Percentiles rank a stretch among this genome's conserved stretches.
phyloP scores from a whole-genome alignment of 2,329 filamentous ascomycete genomes.

The Scolecobasidium constrictum region DNA sequence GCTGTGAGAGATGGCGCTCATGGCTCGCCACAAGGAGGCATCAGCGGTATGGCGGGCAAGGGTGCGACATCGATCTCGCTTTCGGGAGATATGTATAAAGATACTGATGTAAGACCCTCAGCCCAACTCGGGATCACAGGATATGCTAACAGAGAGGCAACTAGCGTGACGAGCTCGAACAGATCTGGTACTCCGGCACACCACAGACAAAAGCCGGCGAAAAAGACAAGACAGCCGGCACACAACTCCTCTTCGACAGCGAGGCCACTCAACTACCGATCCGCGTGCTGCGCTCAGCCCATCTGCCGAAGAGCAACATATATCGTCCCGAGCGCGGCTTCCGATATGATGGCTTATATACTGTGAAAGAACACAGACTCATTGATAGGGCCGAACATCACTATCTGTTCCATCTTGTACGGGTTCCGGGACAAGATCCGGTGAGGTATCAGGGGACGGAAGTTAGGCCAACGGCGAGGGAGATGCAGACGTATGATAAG shows the following conservation, averaged over 20 bases:
- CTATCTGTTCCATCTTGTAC: conserved; percentile 37
- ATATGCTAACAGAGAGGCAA: too few relatives aligned
- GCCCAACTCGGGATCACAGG: too few relatives aligned
- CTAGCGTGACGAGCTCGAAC: conserved; percentile 39
- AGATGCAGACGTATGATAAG: conserved; percentile 16
- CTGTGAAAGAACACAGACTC: conserved; percentile 28
- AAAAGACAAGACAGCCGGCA: conserved; percentile 24
- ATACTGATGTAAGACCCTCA: too few relatives aligned
- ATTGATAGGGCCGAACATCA: conserved; percentile 30
- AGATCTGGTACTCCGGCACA: conserved; percentile 43
- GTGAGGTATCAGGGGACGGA: conserved; percentile 34
- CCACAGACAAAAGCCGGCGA: conserved; percentile 21
- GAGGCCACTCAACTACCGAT: conserved; percentile 27
- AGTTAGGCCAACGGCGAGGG: conserved; percentile 31
- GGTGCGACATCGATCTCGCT: conserved; percentile 48
- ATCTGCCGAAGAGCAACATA: conserved; percentile 20
- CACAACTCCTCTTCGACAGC: conserved; percentile 32
- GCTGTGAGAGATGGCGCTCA: conserved; percentile 44
- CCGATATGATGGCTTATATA: conserved; percentile 49
- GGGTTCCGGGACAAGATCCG: conserved; percentile 32
- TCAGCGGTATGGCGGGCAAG: conserved; percentile 32
- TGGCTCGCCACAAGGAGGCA: conserved; percentile 37
- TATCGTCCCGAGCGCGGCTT: conserved; percentile 38
- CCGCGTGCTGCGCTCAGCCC: conserved; percentile 39
- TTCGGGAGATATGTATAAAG: conserved; percentile 19